A percentile compares a stretch with the other conserved stretches of the same genome.
Evolutionary conservation across 1,284 basidiomycete species (phyloP).

Genomic region (Uromyces viciae-fabae): DNA sequence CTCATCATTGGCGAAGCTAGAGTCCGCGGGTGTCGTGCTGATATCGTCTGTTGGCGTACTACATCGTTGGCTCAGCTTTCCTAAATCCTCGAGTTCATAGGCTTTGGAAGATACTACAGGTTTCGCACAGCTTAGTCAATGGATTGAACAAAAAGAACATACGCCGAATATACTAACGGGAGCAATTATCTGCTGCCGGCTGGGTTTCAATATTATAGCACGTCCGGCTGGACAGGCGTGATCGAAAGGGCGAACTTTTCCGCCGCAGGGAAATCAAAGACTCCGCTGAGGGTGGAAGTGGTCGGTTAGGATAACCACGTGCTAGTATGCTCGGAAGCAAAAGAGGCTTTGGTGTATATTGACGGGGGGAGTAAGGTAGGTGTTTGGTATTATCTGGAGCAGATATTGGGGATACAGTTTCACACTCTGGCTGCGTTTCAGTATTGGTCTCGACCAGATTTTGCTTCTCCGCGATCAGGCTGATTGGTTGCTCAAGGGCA

Average conservation of each 20-base stretch:
- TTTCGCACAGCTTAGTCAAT: too few relatives aligned
- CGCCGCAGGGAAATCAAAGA: constrained; percentile 2
- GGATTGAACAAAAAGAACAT: neutral
- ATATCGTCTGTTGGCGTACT: neutral
- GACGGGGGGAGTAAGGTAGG: constrained; percentile 22
- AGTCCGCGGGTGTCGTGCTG: constrained; percentile 18
- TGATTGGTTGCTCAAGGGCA: constrained; percentile 14
- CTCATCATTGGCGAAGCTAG: neutral
- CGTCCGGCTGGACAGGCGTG: neutral
- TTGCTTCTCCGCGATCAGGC: neutral
- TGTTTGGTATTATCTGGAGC: neutral
- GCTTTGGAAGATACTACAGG: neutral
- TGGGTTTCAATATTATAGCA: neutral
- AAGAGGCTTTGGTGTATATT: constrained; percentile 28
- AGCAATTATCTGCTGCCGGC: neutral
- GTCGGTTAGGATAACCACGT: constrained; percentile 5
- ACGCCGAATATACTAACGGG: neutral
- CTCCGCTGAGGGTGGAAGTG: neutral
- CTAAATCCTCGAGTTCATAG: neutral
- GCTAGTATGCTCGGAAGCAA: constrained; percentile 23
- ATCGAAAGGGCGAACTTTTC: neutral
- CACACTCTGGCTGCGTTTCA: neutral
- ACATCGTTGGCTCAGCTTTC: neutral
- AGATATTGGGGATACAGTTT: neutral
- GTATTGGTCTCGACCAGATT: neutral